Conservation (phyloP, 202 grass and related monocot species). For the Panicum virgatum region DNA sequence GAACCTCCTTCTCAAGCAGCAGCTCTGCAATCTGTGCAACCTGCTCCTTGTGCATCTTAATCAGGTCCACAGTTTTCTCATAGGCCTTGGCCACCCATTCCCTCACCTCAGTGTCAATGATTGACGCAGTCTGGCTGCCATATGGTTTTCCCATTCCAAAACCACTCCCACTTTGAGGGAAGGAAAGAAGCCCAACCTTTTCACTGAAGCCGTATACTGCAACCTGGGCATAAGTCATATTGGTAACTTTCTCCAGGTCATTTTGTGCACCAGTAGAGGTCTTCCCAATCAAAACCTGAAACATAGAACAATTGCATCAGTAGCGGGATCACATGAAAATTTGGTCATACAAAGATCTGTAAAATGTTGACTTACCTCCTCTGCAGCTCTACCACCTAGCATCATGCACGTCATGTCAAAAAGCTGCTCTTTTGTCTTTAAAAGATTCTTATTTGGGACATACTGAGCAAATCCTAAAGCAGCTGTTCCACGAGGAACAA, state of each 20-base stretch:
- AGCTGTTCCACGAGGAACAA: slow-evolving; percentile 86
- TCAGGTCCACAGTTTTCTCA: slow-evolving; percentile 57
- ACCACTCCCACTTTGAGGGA: slow-evolving; percentile 70
- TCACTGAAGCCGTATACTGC: slow-evolving; percentile 92
- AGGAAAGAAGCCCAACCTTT: slow-evolving; percentile 93
- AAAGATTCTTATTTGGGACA: slow-evolving; percentile 80
- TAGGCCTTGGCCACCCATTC: slow-evolving; percentile 89
- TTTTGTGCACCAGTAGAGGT: slow-evolving; percentile 92
- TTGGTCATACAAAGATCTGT: not conserved
- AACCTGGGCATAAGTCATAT: slow-evolving; percentile 90
- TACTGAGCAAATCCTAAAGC: slow-evolving; percentile 94
- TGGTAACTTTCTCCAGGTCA: slow-evolving; percentile 92
- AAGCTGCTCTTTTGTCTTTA: slow-evolving; percentile 95
- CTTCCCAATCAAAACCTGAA: slow-evolving; percentile 79
- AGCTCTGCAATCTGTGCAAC: slow-evolving; percentile 75
- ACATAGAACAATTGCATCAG: slow-evolving; percentile 19
- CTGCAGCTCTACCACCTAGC: slow-evolving; percentile 82
- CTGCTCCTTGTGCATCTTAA: slow-evolving; percentile 73
- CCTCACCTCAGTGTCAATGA: slow-evolving; percentile 83
- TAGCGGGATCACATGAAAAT: not conserved
- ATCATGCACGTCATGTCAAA: slow-evolving; percentile 97
- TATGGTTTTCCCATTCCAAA: slow-evolving; percentile 76
- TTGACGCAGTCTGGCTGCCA: slow-evolving; percentile 63
- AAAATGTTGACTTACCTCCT: slow-evolving; percentile 61
- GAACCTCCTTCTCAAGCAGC: slow-evolving; percentile 85